These are phyloP conservation scores for Cyberlindnera saturnus DNA, from an alignment of 805 yeast species.

Conservation along the genomic window DNA sequence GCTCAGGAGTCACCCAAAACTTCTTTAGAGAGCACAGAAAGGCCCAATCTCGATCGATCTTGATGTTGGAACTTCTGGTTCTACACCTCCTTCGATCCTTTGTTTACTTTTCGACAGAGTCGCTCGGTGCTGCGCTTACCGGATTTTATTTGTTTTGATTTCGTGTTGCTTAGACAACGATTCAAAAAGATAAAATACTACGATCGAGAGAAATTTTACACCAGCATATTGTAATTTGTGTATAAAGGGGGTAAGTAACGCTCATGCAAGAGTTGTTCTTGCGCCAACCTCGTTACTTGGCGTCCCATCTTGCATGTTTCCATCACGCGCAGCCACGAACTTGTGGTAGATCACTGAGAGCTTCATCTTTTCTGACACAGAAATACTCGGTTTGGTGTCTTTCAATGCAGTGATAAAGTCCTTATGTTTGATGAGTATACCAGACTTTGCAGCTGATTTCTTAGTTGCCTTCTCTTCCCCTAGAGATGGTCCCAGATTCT, in stretches of 20 bases:
- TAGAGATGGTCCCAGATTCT: slow-evolving; percentile 7
- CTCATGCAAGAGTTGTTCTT: slow-evolving; percentile 11
- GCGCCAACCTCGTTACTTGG: slow-evolving; percentile 30
- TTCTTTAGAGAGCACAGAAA: no score
- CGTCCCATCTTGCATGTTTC: slow-evolving; percentile 87
- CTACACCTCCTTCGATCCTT: neutral
- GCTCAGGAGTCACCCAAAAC: no score
- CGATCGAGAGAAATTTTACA: no score
- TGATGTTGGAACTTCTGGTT: neutral
- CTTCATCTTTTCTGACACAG: slow-evolving; percentile 60
- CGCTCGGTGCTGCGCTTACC: slow-evolving; percentile 1
- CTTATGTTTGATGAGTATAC: slow-evolving; percentile 40
- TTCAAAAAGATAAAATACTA: neutral
- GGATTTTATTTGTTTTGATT: slow-evolving; percentile 4
- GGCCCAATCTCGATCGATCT: no score
- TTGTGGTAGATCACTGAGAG: slow-evolving; percentile 58
- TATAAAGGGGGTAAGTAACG: neutral
- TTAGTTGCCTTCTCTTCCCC: no score
- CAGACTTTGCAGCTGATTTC: slow-evolving; percentile 10
- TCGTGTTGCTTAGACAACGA: slow-evolving; percentile 6
- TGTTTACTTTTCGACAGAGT: slow-evolving; percentile 5
- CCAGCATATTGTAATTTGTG: neutral
- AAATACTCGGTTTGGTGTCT: slow-evolving; percentile 89
- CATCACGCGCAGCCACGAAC: slow-evolving; percentile 74
- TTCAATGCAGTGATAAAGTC: slow-evolving; percentile 58